phyloP scores from a whole-genome alignment of 306 rosid species.

The Pyrus bretschneideri region DNA sequence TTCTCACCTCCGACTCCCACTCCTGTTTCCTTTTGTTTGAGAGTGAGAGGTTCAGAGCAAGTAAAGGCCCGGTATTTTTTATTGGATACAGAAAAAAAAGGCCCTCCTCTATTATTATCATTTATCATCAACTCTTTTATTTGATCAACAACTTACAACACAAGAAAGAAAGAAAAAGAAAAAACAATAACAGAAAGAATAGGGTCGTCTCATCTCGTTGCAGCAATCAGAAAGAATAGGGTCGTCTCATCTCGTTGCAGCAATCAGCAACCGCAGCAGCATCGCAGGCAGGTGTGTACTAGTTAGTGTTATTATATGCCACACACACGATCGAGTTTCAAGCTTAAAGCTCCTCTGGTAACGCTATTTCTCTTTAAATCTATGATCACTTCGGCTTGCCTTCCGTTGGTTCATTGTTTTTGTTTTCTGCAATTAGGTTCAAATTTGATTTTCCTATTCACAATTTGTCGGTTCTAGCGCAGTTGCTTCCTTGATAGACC shows the following conservation, averaged over 20 bases:
- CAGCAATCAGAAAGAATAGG: background rate
- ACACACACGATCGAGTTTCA: background rate
- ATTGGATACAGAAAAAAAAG: background rate
- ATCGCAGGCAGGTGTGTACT: background rate
- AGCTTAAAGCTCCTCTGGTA: background rate
- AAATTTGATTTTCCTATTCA: too few relatives aligned
- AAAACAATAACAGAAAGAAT: too few relatives aligned
- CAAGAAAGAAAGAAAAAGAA: background rate
- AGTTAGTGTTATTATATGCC: background rate
- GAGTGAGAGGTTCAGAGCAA: background rate
- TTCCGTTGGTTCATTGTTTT: too few relatives aligned
- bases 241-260: background rate
- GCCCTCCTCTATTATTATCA: background rate
- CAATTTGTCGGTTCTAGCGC: too few relatives aligned
- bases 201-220: background rate
- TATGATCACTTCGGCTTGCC: too few relatives aligned
- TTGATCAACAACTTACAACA: background rate
- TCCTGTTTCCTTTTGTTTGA: background rate
- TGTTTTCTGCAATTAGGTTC: too few relatives aligned
- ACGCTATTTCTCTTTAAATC: background rate
- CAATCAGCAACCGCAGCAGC: background rate
- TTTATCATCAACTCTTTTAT: background rate
- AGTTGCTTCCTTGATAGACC: too few relatives aligned
- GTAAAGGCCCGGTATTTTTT: background rate
- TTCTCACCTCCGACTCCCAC: background rate